Base-by-base conservation (phyloP, 768 basidiomycete genomes). In the Bullera alba region DNA sequence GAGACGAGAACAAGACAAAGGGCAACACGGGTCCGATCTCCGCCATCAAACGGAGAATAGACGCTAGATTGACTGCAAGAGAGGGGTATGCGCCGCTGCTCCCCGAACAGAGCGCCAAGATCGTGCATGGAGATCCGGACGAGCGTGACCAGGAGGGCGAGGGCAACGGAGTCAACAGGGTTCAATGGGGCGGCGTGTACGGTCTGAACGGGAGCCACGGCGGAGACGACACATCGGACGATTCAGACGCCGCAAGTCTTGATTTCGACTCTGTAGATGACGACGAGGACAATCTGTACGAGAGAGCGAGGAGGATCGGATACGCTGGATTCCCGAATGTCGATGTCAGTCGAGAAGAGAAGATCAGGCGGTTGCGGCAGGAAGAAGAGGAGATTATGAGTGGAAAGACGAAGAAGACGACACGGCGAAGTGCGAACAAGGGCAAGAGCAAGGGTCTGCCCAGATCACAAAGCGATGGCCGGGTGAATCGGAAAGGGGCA, bases 261-360 rank as follows among this genome's bases (percentile, higher is more conserved):
- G 80, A 81, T 21, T 90, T 88, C 65, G 81, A 81, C 1, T 82
- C 81, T 30, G 69, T 78, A n/a, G 80, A 83, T 52, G 80, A 80
- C 2, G 80, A 71, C 21, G 67, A 74, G 62, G 92, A 95, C 60
- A 76, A 77, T 56, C 72, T 93, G 45, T 97, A 84, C 63, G 77
- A 74, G 25, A 79, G 89, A 32, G 84, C 87, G 69, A 21, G 28
- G 23, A 77, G 80, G 57, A 86, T 88, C 53, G 77, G 92, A 22
- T 96, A 92, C 73, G 89, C 90, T 67, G 80, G 86, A 63, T 93
- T 92, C 67, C 91, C 90, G 0, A 82, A 81, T 48, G 83, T 91
- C 53, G 91, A 93, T 62, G 85, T 87, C 42, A 90, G 86, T 73
- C 81, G 83, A 22, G 87, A 91, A 53, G 67, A 67, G 16, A 86